Percentiles rank a stretch among this genome's conserved stretches.
Evolutionary conservation across 225 moss, liverwort and hornwort genomes (phyloP).

Genomic region (Pleurozium schreberi): DNA sequence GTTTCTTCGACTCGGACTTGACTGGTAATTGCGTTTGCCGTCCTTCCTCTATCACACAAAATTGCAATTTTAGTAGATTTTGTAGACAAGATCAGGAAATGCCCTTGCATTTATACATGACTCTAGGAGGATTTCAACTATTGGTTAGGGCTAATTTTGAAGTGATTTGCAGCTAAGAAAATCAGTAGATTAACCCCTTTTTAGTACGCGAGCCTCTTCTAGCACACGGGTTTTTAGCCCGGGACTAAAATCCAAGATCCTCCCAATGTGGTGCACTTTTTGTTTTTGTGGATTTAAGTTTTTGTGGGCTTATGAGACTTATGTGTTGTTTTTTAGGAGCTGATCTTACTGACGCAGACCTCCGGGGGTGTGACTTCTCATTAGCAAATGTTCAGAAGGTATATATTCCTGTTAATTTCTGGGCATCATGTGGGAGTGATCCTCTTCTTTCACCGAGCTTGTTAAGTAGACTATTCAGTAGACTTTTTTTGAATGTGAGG

Average conservation of each 20-base stretch:
- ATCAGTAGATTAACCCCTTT: background rate
- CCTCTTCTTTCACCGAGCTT: background rate
- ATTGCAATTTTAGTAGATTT: background rate
- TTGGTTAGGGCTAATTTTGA: background rate
- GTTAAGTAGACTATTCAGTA: background rate
- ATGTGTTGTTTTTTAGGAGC: conserved; percentile 44
- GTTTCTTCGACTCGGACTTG: conserved; percentile 90
- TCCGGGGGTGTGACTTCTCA: conserved; percentile 88
- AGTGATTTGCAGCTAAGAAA: background rate
- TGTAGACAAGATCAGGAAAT: background rate
- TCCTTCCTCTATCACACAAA: background rate
- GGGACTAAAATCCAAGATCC: background rate
- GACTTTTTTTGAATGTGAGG: background rate
- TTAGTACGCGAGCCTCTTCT: background rate
- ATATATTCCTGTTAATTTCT: background rate
- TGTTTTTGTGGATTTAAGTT: background rate
- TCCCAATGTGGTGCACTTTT: background rate
- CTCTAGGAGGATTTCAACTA: background rate
- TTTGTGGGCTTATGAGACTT: background rate
- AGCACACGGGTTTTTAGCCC: background rate
- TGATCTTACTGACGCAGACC: conserved; percentile 77
- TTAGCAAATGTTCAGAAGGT: conserved; percentile 74
- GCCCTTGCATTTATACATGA: background rate
- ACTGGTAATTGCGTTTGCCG: conserved; percentile 36
- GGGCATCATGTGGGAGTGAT: background rate